Evolutionary conservation across 176 grass and related monocot genomes (phyloP), one percentile per base, ranked within the genome.

Genomic region (Carex littledalei): DNA sequence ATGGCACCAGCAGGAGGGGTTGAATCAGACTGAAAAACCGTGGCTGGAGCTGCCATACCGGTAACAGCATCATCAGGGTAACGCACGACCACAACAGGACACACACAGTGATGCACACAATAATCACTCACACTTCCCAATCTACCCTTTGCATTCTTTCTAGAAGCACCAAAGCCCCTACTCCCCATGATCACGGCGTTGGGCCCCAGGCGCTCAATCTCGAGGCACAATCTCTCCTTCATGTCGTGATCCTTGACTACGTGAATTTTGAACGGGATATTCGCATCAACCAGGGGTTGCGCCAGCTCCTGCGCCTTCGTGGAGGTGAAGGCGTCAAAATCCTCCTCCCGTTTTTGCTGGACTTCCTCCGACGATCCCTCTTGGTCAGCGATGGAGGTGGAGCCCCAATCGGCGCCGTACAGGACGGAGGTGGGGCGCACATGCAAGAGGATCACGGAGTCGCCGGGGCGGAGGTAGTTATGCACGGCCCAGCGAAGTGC

Each of bases 211-310:
- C 92, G 86, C 83, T 97, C 94, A 6, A 93, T 88, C 90, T 97
- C 94, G 21, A 97, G 90, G 68, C 94, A 97, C 71, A 97, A 89
- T 3, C 94, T 87, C 90, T 97, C 94, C 94, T 92, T 97, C 94
- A 97, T 97, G 90, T 97, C 94, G 83, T 97, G 94, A 81, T 97
- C 94, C 87, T 97, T 97, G 17, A 94, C 94, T 56, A 97, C 89
- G 79, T 97, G 92, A 88, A 97, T 90, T 92, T 94, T 97, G 76
- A 90, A 97, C 14, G 92, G 90, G 87, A 88, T 97, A 86, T 90
- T 87, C 24, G 92, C 90, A 15, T 85, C 88, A 78, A 88, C 92
- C 66, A 97, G 92, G 49, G 94, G 92, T 82, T 94, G 92, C 61
- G 92, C 94, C 43, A 97, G 87, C 82, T 94, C 90, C 80, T 94